A percentile compares a stretch with the other conserved stretches of the same genome.
Evolutionary conservation across 257 asterid genomes (phyloP).

Genomic region (Solanum tacnaense): DNA sequence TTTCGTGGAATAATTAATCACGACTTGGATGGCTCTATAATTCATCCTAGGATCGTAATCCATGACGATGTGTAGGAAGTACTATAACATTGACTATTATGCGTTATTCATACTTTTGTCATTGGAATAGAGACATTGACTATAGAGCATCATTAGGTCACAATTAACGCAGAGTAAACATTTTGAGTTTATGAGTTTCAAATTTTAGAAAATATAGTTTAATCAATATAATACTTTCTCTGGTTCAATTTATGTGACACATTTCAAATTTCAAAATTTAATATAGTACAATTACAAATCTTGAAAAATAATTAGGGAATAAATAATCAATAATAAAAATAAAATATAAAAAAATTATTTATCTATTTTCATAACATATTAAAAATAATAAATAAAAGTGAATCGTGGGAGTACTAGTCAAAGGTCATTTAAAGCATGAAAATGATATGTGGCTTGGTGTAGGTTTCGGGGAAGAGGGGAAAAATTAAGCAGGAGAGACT

Average conservation of each 20-base stretch:
- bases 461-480: background rate
- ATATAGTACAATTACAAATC: no score
- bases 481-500: background rate
- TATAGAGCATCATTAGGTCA: background rate
- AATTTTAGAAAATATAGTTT: background rate
- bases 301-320: no score
- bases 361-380: no score
- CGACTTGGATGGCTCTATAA: background rate
- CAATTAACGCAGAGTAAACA: background rate
- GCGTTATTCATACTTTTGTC: background rate
- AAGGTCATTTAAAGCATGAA: background rate
- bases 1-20: background rate
- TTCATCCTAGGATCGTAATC: background rate
- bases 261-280: no score
- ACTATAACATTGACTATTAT: background rate
- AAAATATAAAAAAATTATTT: no score
- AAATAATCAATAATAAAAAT: no score
- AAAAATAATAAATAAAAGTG: no score
- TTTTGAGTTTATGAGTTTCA: background rate
- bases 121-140: background rate
- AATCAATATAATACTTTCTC: background rate
- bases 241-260: no score
- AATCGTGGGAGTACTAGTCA: background rate
- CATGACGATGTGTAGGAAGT: background rate
- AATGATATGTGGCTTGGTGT: background rate